Conservation (phyloP, 495 filamentous ascomycete species). For the Aspergillus biplanus region DNA sequence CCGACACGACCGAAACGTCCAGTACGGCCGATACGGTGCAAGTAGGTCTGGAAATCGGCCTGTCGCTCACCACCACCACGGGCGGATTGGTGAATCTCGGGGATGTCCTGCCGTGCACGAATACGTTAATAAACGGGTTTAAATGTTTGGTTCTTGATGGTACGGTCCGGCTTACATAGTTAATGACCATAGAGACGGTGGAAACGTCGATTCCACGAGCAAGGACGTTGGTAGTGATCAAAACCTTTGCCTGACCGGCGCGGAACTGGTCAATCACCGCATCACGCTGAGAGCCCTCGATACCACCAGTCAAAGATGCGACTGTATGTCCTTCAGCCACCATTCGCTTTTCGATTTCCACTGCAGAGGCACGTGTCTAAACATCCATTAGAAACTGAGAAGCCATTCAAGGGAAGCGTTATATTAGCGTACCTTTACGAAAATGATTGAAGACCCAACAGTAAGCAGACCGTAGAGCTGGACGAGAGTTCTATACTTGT, state of each 20-base stretch:
- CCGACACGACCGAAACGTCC: slow-evolving; percentile 98
- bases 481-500: slow-evolving; percentile 87
- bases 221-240: slow-evolving; percentile 97
- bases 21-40: slow-evolving; percentile 97
- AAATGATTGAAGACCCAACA: slow-evolving; percentile 96
- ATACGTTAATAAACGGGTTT: slow-evolving; percentile 13
- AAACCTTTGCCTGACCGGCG: slow-evolving; percentile 84
- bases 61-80: slow-evolving; percentile 32
- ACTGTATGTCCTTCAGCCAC: slow-evolving; percentile 87
- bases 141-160: not conserved
- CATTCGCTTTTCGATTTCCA: slow-evolving; percentile 84
- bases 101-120: slow-evolving; percentile 54
- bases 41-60: slow-evolving; percentile 90
- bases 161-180: slow-evolving; percentile 62
- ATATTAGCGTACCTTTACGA: slow-evolving; percentile 71
- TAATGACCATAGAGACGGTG: slow-evolving; percentile 95
- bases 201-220: slow-evolving; percentile 97
- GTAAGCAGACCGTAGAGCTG: slow-evolving; percentile 94
- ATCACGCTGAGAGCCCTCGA: slow-evolving; percentile 84
- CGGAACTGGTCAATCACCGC: slow-evolving; percentile 87
- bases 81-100: slow-evolving; percentile 39
- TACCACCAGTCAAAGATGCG: slow-evolving; percentile 80
- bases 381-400: slow-evolving; percentile 17
- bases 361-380: slow-evolving; percentile 79
- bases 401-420: not conserved